Percentiles rank a stretch among this genome's conserved stretches.
Evolutionary conservation across 768 basidiomycete genomes (phyloP).

Genomic region (Suillus cothurnatus): DNA sequence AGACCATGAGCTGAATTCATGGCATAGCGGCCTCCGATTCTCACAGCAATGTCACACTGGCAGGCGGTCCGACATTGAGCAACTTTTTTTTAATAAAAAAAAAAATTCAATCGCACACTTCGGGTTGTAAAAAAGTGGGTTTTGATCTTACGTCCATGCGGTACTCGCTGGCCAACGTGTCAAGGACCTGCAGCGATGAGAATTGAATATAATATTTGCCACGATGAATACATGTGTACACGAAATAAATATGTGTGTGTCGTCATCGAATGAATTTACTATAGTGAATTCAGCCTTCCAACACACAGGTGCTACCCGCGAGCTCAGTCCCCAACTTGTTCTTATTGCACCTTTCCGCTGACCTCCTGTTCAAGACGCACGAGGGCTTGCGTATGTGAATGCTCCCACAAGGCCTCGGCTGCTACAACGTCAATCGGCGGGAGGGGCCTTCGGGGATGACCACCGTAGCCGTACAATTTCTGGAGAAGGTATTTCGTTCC

Average conservation of each 20-base stretch:
- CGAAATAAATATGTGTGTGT: neutral
- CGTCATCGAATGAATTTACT: neutral
- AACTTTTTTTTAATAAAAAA: too few species aligned
- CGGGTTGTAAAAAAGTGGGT: neutral
- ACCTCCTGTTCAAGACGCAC: constrained; percentile 63
- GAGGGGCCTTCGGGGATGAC: constrained; percentile 76
- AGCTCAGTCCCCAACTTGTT: neutral
- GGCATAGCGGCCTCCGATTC: constrained; percentile 17
- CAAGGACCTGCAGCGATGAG: neutral
- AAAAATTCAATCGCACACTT: neutral
- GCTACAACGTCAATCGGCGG: constrained; percentile 58
- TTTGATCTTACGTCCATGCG: neutral
- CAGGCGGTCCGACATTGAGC: too few species aligned
- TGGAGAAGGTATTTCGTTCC: constrained; percentile 85
- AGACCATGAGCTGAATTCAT: neutral
- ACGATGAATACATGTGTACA: neutral
- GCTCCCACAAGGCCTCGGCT: constrained; percentile 68
- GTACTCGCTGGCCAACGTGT: neutral
- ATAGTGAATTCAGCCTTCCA: neutral
- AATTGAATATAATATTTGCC: neutral
- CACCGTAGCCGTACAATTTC: constrained; percentile 80
- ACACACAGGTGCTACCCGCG: neutral
- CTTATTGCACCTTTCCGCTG: constrained; percentile 38
- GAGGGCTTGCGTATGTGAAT: constrained; percentile 71
- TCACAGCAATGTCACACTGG: constrained; percentile 12